A percentile compares a stretch with the other conserved stretches of the same genome.
Evolutionary conservation across 768 basidiomycete species (phyloP).

Genomic region (Boletus eberwhitei): DNA sequence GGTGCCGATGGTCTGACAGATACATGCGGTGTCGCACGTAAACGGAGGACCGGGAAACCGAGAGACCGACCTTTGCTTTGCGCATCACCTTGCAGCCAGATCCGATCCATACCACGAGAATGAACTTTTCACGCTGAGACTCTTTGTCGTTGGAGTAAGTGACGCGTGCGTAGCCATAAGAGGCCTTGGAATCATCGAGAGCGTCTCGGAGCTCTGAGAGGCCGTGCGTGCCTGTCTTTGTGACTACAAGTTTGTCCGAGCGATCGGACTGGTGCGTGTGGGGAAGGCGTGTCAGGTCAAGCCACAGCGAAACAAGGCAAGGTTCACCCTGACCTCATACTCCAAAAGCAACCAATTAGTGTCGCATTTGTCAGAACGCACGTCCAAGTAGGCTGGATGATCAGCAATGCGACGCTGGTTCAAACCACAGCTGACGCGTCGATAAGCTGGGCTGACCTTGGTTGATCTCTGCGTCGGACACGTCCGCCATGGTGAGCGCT

Average conservation of each 20-base stretch:
- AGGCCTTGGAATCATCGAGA: conserved; percentile 72
- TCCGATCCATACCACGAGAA: conserved; percentile 83
- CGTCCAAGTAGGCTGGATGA: conserved; percentile 75
- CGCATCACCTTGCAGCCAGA: conserved; percentile 84
- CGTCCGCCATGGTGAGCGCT: conserved; percentile 62
- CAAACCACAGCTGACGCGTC: conserved; percentile 8
- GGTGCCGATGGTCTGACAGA: conserved; percentile 11
- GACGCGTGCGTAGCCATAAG: conserved; percentile 82
- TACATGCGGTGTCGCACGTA: conserved; percentile 18
- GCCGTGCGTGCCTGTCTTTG: conserved; percentile 76
- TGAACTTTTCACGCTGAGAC: conserved; percentile 84
- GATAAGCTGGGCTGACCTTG: conserved; percentile 50
- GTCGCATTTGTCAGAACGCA: conserved; percentile 80
- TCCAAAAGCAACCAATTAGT: conserved; percentile 90
- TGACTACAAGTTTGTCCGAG: conserved; percentile 77
- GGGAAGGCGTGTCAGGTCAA: conserved; percentile 19
- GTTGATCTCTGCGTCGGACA: conserved; percentile 66
- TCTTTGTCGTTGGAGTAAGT: conserved; percentile 86
- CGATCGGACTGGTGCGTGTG: conserved; percentile 51
- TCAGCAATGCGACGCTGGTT: conserved; percentile 10
- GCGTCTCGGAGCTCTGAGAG: conserved; percentile 70
- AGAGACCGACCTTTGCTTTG: conserved; percentile 75
- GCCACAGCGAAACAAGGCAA: conserved; percentile 1
- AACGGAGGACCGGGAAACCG: conserved; percentile 22
- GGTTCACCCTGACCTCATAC: conserved; percentile 59